A percentile compares a stretch with the other conserved stretches of the same genome.
phyloP scores from a whole-genome alignment of 2,329 filamentous ascomycete genomes.

The Penicillium sp. region DNA sequence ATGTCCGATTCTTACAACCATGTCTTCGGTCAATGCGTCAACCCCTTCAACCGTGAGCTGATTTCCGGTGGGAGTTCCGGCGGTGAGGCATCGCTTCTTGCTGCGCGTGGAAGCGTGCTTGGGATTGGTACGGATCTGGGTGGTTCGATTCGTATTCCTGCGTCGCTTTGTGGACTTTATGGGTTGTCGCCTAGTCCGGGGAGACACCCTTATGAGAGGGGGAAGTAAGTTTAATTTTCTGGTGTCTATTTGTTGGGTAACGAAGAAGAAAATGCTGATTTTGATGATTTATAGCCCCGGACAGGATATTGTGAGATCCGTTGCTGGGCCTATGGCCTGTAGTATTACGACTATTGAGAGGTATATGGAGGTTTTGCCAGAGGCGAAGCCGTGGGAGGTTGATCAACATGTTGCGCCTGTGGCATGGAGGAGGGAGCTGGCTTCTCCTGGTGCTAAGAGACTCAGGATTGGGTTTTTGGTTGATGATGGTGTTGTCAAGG shows the following conservation, averaged over 20 bases:
- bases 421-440: constrained; percentile 35
- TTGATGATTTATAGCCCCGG: constrained; percentile 20
- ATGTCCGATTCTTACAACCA: constrained; percentile 33
- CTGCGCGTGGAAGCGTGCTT: constrained; percentile 49
- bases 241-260: too few relatives aligned
- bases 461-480: constrained; percentile 61
- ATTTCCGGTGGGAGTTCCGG: constrained; percentile 56
- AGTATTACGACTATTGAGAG: constrained; percentile 28
- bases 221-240: constrained; percentile 34
- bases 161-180: constrained; percentile 56
- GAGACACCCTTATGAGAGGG: constrained; percentile 37
- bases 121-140: constrained; percentile 56
- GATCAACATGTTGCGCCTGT: constrained; percentile 39
- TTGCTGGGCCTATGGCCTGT: constrained; percentile 31
- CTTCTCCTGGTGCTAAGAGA: constrained; percentile 37
- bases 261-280: background rate
- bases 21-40: constrained; percentile 54
- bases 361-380: constrained; percentile 37
- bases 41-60: constrained; percentile 53
- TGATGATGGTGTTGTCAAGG: constrained; percentile 59
- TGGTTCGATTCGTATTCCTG: constrained; percentile 55
- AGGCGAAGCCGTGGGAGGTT: constrained; percentile 36
- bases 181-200: constrained; percentile 44
- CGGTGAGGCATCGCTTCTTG: constrained; percentile 53
- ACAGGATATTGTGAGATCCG: constrained; percentile 29